Evolutionary conservation across 768 basidiomycete species (phyloP).

Genomic region (Kwoniella mangroviensis): DNA sequence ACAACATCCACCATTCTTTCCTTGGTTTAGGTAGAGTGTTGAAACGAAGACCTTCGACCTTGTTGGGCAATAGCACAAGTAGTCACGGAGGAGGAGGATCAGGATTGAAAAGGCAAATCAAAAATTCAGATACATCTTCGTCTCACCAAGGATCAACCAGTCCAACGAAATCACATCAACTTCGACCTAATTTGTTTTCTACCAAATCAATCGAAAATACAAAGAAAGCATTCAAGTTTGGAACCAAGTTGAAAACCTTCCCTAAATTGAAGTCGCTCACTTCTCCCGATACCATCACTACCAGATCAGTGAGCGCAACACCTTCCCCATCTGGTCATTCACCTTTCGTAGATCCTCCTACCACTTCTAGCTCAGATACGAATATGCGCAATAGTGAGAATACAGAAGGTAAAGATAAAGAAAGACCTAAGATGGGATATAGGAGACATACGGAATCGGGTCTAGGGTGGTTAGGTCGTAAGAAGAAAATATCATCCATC

Average conservation of each 20-base stretch:
- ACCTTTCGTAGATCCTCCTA: background rate
- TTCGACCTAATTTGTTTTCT: conserved; percentile 16
- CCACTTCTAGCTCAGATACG: background rate
- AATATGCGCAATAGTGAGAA: background rate
- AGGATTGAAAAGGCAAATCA: conserved; percentile 22
- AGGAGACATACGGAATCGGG: conserved; percentile 21
- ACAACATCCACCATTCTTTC: conserved; percentile 23
- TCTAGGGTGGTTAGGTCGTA: conserved; percentile 12
- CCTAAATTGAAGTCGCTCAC: conserved; percentile 20
- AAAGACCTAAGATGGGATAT: conserved; percentile 9
- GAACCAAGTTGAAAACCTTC: conserved; percentile 32
- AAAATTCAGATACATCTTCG: conserved; percentile 20
- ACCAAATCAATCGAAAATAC: conserved; percentile 27
- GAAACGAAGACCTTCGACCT: conserved; percentile 26
- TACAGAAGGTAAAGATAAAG: background rate
- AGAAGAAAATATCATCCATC: conserved; percentile 1
- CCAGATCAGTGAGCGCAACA: background rate
- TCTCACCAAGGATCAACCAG: conserved; percentile 8
- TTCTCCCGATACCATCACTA: background rate
- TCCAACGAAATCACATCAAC: conserved; percentile 19
- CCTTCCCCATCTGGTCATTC: background rate
- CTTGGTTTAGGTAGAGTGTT: conserved; percentile 30
- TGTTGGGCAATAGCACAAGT: background rate
- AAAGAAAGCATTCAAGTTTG: conserved; percentile 28
- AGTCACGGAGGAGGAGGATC: conserved; percentile 9